Base-by-base conservation (phyloP, 2,329 filamentous ascomycete species). In the Ophiostoma fasciatum region DNA sequence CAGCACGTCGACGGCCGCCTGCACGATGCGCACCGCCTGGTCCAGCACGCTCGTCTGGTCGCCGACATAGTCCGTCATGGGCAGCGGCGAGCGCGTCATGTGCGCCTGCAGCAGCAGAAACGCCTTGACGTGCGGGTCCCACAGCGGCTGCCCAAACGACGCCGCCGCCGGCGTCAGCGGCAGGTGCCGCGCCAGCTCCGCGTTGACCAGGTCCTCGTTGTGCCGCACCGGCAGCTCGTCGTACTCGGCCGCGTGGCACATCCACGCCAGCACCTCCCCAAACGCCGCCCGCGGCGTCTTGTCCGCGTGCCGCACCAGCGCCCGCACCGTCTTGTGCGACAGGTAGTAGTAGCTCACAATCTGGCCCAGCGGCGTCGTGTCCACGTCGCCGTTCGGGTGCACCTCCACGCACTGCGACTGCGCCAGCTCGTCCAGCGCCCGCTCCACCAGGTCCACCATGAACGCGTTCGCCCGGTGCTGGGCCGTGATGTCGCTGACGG, bases 301-400 rank as follows among this genome's bases (percentile, higher is more conserved):
- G n/a, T n/a, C n/a, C 0, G 75, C 70, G 46, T 88, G 71, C 31
- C 73, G 68, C 44, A 82, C 74, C 7, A 98, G 71, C 49, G 84
- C 78, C 1, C 90, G 82, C 49, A 98, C 85, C 0, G 90, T 98
- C 58, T 82, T 82, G 61, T 98, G 90, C 0, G 87, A 92, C 32
- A 90, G 76, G 53, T 98, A 98, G 66, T 98, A 98, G 66, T 96
- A 98, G 55, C 82, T 93, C 84, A 96, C 94, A 51, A 98, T 96
- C 62, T 94, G 94, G 49, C 90, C 90, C 7, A 96, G 69, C 0
- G 88, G 78, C 0, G 90, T 96, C 1, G 88, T 66, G 47, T 94
- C 82, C 20, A 98, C 77, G 47, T 94, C 81, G 29, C 88, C 88
- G 45, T 90, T 94, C 30, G 79, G 77, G 49, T 83, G 80, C 4